Conservation (phyloP, 305 asterid species). For the Rubia tinctorum region DNA sequence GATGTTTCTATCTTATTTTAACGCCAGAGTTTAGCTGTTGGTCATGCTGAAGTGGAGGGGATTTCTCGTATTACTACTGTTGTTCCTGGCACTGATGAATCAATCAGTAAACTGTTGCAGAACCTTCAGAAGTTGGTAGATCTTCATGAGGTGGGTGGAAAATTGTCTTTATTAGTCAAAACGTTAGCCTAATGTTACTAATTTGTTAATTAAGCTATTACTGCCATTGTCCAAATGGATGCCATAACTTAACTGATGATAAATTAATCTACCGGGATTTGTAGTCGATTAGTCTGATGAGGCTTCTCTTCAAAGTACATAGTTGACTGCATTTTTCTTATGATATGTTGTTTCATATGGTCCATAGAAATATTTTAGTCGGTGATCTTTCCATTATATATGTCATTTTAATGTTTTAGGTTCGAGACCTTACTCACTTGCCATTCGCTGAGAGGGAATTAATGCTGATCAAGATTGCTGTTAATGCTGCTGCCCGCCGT, state of each 20-base stretch:
- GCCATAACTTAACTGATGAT: not conserved
- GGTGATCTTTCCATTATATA: not conserved
- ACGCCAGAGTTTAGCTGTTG: conserved; percentile 94
- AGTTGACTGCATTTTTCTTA: not conserved
- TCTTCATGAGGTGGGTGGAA: conserved; percentile 79
- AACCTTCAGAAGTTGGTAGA: conserved; percentile 85
- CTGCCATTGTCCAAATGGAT: too few species aligned
- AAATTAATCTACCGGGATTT: not conserved
- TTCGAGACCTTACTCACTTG: conserved; percentile 73
- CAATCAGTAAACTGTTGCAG: conserved; percentile 74
- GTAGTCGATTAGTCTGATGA: not conserved
- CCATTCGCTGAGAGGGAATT: conserved; percentile 94
- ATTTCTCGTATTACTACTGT: conserved; percentile 93
- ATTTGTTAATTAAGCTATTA: not conserved
- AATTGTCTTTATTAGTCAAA: not conserved
- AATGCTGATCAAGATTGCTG: conserved; percentile 87
- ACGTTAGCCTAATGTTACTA: not conserved
- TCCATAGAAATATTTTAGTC: not conserved
- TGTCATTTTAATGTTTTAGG: conserved; percentile 36
- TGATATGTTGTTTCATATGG: not conserved
- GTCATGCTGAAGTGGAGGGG: conserved; percentile 95
- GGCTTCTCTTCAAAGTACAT: conserved; percentile 1
- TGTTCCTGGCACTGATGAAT: conserved; percentile 92
- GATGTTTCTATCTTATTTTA: conserved; percentile 21
- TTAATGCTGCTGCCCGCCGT: conserved; percentile 83